Evolutionary conservation across 2,329 filamentous ascomycete genomes (phyloP), one percentile per base, ranked within the genome.

Genomic region (Orbilia ellipsospora): DNA sequence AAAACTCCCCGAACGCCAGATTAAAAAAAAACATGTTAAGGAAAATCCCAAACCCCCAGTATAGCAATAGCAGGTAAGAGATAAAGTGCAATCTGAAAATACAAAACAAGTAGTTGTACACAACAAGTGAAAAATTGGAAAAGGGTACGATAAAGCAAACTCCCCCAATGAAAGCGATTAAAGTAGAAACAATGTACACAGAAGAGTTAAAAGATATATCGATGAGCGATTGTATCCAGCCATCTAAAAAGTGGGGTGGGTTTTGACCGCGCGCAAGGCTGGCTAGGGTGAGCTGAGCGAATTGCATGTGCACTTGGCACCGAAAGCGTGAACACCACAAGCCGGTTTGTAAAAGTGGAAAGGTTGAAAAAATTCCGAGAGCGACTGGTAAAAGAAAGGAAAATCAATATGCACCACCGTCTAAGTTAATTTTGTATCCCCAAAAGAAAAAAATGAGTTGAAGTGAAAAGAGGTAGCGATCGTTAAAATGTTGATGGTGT

Each of bases 391-490:
- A 57, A 59, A 42, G 59, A 74, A 68, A 6, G 44, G 48, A 54
- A 60, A 74, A 57, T 51, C 60, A 6, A 62, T 56, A 68, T 75
- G 72, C 64, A 69, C 72, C 64, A 50, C 72, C 72, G 72, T 75
- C 72, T 75, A 75, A 48, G 48, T 74, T 63, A 62, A 67, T 74
- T 66, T 74, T 74, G 59, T 75, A 61, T 64, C 64, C 70, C 64
- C 64, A 20, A 42, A 54, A 57, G 31, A 55, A 56, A 73, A 52
- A 65, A 67, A 48, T 18, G 28, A 60, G 12, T 20, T 4, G 36
- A 64, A 74, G 48, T 56, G 36, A 69, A 65, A 63, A 56, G 31
- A 59, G 31, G 64, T 75, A 69, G 48, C 52, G 72, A 69, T 75
- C 72, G 63, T 74, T 45, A 74, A 16, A 18, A n/a, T 52, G 13